Percentiles rank a stretch among this genome's conserved stretches.
These are phyloP conservation scores for Colletotrichum sp. DNA, from an alignment of 2,329 filamentous ascomycete genomes.

Conservation along the genomic window DNA sequence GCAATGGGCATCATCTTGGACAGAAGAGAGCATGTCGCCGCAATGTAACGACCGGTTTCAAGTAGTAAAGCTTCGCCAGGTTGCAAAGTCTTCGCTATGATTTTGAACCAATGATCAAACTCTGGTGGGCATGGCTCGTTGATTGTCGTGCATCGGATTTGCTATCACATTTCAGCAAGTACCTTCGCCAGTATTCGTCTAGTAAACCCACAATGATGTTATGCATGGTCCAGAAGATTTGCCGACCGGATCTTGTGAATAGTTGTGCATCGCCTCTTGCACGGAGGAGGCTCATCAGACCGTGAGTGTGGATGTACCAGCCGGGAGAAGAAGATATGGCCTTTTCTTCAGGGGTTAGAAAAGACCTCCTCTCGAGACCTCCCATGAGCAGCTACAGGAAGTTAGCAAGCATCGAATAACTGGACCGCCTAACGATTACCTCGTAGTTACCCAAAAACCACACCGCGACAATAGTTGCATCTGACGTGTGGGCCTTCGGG, in stretches of 20 bases:
- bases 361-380: slow-evolving; percentile 28
- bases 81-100: slow-evolving; percentile 23
- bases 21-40: background rate
- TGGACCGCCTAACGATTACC: slow-evolving; percentile 23
- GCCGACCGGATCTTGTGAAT: slow-evolving; percentile 26
- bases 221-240: slow-evolving; percentile 41
- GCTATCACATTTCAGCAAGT: slow-evolving; percentile 27
- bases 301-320: slow-evolving; percentile 41
- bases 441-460: slow-evolving; percentile 47
- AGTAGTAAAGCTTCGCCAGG: slow-evolving; percentile 5
- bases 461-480: slow-evolving; percentile 41
- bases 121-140: slow-evolving; percentile 39
- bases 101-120: slow-evolving; percentile 37
- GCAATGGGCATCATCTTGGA: slow-evolving; percentile 4
- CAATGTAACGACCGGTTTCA: background rate
- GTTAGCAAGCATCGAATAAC: background rate
- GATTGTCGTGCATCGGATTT: slow-evolving; percentile 39
- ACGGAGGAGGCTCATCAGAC: slow-evolving; percentile 40
- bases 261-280: slow-evolving; percentile 33
- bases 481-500: slow-evolving; percentile 30
- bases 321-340: background rate
- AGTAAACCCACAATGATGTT: slow-evolving; percentile 39
- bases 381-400: slow-evolving; percentile 38
- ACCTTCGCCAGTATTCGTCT: too few species aligned
- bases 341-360: background rate